phyloP scores from a whole-genome alignment of 2,329 filamentous ascomycete genomes.

The Xylariaceae sp. region DNA sequence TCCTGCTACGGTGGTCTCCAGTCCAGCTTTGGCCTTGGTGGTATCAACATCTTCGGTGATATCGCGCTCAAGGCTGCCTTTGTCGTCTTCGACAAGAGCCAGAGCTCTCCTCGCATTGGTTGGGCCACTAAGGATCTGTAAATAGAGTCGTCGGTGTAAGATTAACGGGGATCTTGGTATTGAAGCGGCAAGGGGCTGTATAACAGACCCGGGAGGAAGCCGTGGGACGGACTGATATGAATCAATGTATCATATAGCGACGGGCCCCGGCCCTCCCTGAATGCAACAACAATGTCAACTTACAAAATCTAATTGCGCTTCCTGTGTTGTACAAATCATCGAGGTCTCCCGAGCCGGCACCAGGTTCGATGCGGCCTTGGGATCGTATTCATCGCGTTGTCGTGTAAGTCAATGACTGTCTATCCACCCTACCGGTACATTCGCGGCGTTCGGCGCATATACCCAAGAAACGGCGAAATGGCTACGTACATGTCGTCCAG shows the following conservation, averaged over 20 bases:
- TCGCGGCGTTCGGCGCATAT: no score
- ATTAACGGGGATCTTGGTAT: background rate
- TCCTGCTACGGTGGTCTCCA: slow-evolving; percentile 66
- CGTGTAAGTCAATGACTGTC: no score
- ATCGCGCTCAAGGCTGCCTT: slow-evolving; percentile 64
- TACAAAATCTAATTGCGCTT: background rate
- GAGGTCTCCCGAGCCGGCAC: no score
- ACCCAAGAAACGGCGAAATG: no score
- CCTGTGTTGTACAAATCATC: no score
- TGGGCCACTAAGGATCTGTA: slow-evolving; percentile 38
- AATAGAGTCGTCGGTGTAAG: background rate
- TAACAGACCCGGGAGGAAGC: background rate
- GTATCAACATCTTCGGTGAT: slow-evolving; percentile 62
- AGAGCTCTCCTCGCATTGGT: slow-evolving; percentile 39
- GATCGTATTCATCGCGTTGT: no score
- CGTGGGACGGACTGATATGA: background rate
- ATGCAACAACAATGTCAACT: background rate
- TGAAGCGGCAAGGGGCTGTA: background rate
- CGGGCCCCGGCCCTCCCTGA: background rate
- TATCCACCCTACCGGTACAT: no score
- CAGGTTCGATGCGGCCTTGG: no score
- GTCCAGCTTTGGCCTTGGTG: slow-evolving; percentile 32
- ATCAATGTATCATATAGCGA: background rate
- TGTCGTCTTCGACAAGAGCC: slow-evolving; percentile 52
- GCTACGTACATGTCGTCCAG: no score